Conservation (phyloP, 345 rosid species). For the Mangifera indica region DNA sequence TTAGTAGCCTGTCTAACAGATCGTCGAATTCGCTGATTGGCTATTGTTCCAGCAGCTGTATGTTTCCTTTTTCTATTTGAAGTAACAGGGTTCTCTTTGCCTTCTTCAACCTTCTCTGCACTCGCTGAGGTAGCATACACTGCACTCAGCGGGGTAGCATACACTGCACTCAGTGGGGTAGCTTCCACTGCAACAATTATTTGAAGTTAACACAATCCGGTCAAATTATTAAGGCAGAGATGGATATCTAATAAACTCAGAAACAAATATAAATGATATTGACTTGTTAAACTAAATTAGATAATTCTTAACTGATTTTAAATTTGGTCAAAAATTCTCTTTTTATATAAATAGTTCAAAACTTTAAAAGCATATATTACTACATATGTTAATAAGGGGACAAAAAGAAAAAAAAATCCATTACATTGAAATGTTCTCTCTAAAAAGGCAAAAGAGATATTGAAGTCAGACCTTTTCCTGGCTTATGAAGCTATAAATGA, state of each 20-base stretch:
- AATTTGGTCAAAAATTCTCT: not conserved
- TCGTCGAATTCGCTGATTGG: constrained; percentile 33
- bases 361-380: not conserved
- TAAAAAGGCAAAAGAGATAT: not conserved
- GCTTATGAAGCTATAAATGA: not conserved
- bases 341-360: not conserved
- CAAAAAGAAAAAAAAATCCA: not conserved
- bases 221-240: not conserved
- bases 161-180: constrained; percentile 21
- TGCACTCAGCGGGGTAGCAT: constrained; percentile 29
- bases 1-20: constrained; percentile 20
- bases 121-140: constrained; percentile 29
- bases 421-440: not conserved
- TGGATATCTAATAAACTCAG: not conserved
- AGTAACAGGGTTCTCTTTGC: constrained; percentile 19
- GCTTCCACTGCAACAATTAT: constrained; percentile 29
- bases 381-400: not conserved
- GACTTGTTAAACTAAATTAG: not conserved
- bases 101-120: constrained; percentile 24
- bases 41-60: constrained; percentile 23
- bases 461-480: not conserved
- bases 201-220: not conserved
- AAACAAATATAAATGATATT: not conserved
- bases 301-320: not conserved
- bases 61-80: constrained; percentile 39